Conservation (phyloP, 2,329 filamentous ascomycete genomes). For the Pyricularia grisea region DNA sequence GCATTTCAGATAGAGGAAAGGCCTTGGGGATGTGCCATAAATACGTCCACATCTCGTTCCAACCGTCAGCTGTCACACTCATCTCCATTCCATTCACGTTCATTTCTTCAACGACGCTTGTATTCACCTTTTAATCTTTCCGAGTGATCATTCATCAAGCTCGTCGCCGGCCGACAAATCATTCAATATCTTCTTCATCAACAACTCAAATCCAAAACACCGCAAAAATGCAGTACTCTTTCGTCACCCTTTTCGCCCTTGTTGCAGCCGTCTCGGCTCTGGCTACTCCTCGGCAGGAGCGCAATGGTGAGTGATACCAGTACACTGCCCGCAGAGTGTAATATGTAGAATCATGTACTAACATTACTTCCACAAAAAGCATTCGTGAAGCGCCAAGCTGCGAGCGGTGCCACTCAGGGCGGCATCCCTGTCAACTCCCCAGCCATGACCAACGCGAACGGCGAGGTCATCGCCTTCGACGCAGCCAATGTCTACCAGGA, state of each 20-base stretch:
- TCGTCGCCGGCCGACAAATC: conserved; percentile 43
- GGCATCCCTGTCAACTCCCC: conserved; percentile 25
- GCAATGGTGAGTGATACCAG: conserved; percentile 14
- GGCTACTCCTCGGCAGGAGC: conserved; percentile 6
- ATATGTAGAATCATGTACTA: background rate
- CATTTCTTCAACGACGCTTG: conserved; percentile 9
- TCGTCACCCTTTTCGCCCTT: conserved; percentile 35
- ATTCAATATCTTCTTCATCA: conserved; percentile 9
- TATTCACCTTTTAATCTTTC: conserved; percentile 17
- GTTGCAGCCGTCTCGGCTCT: conserved; percentile 28
- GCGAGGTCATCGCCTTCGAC: conserved; percentile 36
- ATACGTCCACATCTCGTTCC: conserved; percentile 3
- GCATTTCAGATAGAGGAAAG: background rate
- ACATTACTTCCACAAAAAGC: conserved; percentile 15
- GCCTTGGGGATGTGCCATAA: conserved; percentile 8
- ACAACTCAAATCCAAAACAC: conserved; percentile 8
- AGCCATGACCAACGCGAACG: conserved; percentile 35
- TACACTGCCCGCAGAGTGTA: background rate
- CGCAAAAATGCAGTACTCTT: conserved; percentile 44
- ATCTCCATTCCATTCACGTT: conserved; percentile 9
- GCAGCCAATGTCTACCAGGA: conserved; percentile 31
- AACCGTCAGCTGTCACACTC: background rate
- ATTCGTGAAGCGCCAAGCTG: conserved; percentile 22
- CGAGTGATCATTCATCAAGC: conserved; percentile 18
- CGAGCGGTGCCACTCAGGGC: conserved; percentile 8